phyloP scores from a whole-genome alignment of 192 early-diverging fungal genomes.

The Phycomyces nitens region DNA sequence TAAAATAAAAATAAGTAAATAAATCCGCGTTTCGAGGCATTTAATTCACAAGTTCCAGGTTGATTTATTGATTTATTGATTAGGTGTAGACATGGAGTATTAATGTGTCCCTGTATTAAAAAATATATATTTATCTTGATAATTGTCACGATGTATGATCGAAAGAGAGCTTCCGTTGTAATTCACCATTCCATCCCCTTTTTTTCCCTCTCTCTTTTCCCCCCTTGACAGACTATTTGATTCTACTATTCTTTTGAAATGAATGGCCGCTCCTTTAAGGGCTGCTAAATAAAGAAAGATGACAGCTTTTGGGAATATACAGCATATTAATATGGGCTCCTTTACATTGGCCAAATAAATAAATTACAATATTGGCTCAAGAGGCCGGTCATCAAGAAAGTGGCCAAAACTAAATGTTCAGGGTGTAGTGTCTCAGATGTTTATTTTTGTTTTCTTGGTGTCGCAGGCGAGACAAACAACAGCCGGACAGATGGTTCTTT shows the following conservation, averaged over 20 bases:
- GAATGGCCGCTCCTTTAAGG: background rate
- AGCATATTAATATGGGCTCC: no score
- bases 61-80: background rate
- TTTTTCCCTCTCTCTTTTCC: background rate
- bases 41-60: background rate
- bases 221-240: background rate
- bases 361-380: no score
- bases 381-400: background rate
- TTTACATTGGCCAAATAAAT: no score
- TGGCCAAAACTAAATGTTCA: background rate
- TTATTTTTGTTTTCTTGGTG: slow-evolving; percentile 1
- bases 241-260: background rate
- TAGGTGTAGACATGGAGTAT: background rate
- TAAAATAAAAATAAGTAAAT: background rate
- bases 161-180: background rate
- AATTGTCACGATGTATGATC: background rate
- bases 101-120: slow-evolving; percentile 5
- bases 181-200: slow-evolving; percentile 2
- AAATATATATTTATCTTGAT: background rate
- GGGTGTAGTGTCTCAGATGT: slow-evolving; percentile 1
- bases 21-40: slow-evolving; percentile 3
- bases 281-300: background rate
- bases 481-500: background rate
- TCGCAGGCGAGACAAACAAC: background rate
- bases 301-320: slow-evolving; percentile 5